Conservation (phyloP, 2,329 filamentous ascomycete genomes). For the Penicillium occitanis region DNA sequence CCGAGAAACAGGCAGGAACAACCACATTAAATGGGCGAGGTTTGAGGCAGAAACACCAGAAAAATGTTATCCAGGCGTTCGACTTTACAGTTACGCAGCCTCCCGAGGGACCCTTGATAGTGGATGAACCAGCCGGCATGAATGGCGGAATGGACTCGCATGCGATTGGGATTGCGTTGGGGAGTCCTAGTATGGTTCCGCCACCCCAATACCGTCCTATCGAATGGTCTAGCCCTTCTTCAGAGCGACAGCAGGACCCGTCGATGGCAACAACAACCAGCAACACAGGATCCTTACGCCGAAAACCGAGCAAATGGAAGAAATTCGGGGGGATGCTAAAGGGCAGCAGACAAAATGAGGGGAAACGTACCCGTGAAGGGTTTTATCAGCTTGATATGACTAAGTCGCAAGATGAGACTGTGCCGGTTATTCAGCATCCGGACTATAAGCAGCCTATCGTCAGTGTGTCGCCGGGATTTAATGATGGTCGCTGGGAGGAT, state of each 20-base stretch:
- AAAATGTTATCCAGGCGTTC: constrained; percentile 26
- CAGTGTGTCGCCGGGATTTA: background rate
- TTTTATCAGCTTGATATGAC: constrained; percentile 33
- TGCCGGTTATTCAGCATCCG: background rate
- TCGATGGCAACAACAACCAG: constrained; percentile 11
- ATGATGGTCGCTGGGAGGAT: background rate
- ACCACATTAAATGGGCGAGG: constrained; percentile 15
- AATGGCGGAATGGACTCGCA: constrained; percentile 21
- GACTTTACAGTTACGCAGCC: constrained; percentile 35
- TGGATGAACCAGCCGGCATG: constrained; percentile 8
- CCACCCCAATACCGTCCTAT: constrained; percentile 7
- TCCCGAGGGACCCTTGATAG: constrained; percentile 28
- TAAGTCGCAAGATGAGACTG: constrained; percentile 12
- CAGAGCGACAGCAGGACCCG: constrained; percentile 1
- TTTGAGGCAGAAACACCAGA: constrained; percentile 18
- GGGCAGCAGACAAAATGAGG: constrained; percentile 37
- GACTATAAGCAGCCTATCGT: background rate
- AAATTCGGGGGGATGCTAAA: constrained; percentile 48
- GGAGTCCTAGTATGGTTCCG: constrained; percentile 57
- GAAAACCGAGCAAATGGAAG: constrained; percentile 49
- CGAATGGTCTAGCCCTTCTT: background rate
- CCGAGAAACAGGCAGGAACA: background rate
- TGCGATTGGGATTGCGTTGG: constrained; percentile 71
- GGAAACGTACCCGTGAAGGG: constrained; percentile 26
- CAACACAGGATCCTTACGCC: constrained; percentile 25